phyloP scores from a whole-genome alignment of 208 protist species.

The Leishmania guyanensis region DNA sequence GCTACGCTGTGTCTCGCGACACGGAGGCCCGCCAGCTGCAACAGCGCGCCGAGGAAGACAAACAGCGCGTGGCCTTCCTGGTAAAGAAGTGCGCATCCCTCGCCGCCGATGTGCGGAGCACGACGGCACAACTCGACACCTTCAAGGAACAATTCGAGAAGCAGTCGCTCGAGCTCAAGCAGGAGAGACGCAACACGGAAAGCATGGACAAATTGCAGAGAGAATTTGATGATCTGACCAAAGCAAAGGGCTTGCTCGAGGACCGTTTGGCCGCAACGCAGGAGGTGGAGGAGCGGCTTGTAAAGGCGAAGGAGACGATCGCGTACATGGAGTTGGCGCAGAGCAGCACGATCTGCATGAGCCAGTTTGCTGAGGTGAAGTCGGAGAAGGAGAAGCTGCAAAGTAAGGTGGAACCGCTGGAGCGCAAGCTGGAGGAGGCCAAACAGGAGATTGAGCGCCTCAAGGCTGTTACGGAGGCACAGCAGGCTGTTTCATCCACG shows the following conservation, averaged over 20 bases:
- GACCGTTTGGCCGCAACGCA: slow-evolving; percentile 55
- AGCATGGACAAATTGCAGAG: slow-evolving; percentile 43
- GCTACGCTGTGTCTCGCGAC: slow-evolving; percentile 40
- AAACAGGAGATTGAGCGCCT: slow-evolving; percentile 69
- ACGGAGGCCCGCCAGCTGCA: slow-evolving; percentile 46
- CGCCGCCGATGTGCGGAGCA: slow-evolving; percentile 49
- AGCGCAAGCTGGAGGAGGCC: slow-evolving; percentile 68
- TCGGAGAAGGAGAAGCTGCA: slow-evolving; percentile 73
- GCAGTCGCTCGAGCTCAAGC: slow-evolving; percentile 50
- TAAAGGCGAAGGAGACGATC: slow-evolving; percentile 90
- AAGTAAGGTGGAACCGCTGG: slow-evolving; percentile 69
- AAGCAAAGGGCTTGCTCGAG: slow-evolving; percentile 60
- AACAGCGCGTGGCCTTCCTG: slow-evolving; percentile 80
- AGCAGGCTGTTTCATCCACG: slow-evolving; percentile 52
- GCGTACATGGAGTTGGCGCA: slow-evolving; percentile 87
- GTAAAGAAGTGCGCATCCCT: slow-evolving; percentile 71
- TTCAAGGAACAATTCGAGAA: slow-evolving; percentile 53
- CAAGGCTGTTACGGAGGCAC: slow-evolving; percentile 56
- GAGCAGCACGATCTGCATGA: slow-evolving; percentile 78
- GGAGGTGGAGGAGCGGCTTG: slow-evolving; percentile 72
- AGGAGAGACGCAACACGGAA: slow-evolving; percentile 54
- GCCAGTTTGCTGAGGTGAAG: slow-evolving; percentile 80
- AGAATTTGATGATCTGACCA: slow-evolving; percentile 46
- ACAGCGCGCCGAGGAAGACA: slow-evolving; percentile 61
- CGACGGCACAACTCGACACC: slow-evolving; percentile 40